These are phyloP conservation scores for Aegilops longissima DNA, from an alignment of 176 grass and related monocot species.

Conservation along the genomic window DNA sequence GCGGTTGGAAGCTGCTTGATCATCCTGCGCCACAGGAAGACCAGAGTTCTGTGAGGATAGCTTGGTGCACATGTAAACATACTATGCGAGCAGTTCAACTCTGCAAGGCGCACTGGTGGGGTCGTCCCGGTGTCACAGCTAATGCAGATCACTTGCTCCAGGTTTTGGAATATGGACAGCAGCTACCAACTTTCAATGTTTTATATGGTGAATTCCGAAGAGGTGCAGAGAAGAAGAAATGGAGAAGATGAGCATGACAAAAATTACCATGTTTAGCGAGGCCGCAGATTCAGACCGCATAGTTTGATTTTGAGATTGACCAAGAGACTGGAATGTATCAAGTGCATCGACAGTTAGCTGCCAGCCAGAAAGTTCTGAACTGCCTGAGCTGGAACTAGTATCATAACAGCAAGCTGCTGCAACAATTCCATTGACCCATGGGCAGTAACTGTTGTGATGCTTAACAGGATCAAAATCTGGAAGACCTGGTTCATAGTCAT, in stretches of 20 bases:
- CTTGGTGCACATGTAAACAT: not conserved
- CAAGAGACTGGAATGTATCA: slow-evolving; percentile 76
- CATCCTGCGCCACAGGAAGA: slow-evolving; percentile 59
- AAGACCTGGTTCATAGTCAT: slow-evolving; percentile 63
- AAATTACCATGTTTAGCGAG: slow-evolving; percentile 83
- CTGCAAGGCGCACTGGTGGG: not conserved
- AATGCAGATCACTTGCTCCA: not conserved
- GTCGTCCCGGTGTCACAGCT: not conserved
- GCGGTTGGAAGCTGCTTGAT: slow-evolving; percentile 66
- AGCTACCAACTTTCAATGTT: not conserved
- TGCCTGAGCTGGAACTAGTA: slow-evolving; percentile 48
- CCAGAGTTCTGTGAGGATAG: not conserved
- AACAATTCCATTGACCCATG: slow-evolving; percentile 96
- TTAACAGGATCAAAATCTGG: slow-evolving; percentile 89
- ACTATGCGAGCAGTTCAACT: not conserved
- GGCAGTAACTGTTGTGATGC: slow-evolving; percentile 92
- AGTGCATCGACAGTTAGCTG: slow-evolving; percentile 87
- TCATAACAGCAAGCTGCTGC: slow-evolving; percentile 65
- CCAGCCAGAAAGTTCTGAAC: slow-evolving; percentile 74
- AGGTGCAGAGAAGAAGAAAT: not conserved
- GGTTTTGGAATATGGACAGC: not conserved
- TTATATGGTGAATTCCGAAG: not conserved
- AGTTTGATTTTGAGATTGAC: slow-evolving; percentile 81
- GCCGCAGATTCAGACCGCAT: slow-evolving; percentile 96
- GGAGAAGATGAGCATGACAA: slow-evolving; percentile 10